Evolutionary conservation across 2,329 filamentous ascomycete species (phyloP), one percentile per base, ranked within the genome.

Genomic region (Ophiostoma sp.): DNA sequence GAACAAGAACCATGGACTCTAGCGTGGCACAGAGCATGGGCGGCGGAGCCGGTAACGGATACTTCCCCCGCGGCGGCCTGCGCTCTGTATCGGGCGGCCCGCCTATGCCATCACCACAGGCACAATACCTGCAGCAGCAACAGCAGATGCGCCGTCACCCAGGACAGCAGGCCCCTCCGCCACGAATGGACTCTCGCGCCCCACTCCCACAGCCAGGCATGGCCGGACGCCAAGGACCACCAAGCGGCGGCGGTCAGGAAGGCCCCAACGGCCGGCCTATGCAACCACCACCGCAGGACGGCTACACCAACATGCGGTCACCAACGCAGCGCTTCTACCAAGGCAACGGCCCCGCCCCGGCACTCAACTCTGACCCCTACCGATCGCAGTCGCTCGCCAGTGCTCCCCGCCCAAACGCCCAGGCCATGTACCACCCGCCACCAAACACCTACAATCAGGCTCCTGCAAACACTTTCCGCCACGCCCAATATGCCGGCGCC

Each of bases 381-480:
- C 90, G 96, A 74, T 97, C 96, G n/a, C 94, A 97, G 78, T 98
- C 95, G 45, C 90, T 99, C 80, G 95, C 94, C 50, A 91, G 90
- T 75, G 87, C 88, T 76, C 87, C 91, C 70, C 90, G 94, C 75
- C 75, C 74, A 33, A 72, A 70, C 28, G 31, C 64, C 1, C 93
- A 92, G 48, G 89, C 90, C 75, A 89, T 92, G 82, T 93, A 94
- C 79, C 88, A 90, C 72, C 88, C 87, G 68, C 88, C 89, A 19
- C 86, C 89, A 15, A 88, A 84, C 78, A 85, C 86, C 64, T 92
- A 89, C 80, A 88, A 90, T 74, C 81, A 86, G 80, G 87, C 91
- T 15, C 90, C 93, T 33, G 91, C 92, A 70, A 92, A 91, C 79
- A 89, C 91, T 59, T 94, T 94, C 79, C 91, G 95, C 72, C 92